Base-by-base conservation (phyloP, 306 rosid genomes). In the Prunus salicina region DNA sequence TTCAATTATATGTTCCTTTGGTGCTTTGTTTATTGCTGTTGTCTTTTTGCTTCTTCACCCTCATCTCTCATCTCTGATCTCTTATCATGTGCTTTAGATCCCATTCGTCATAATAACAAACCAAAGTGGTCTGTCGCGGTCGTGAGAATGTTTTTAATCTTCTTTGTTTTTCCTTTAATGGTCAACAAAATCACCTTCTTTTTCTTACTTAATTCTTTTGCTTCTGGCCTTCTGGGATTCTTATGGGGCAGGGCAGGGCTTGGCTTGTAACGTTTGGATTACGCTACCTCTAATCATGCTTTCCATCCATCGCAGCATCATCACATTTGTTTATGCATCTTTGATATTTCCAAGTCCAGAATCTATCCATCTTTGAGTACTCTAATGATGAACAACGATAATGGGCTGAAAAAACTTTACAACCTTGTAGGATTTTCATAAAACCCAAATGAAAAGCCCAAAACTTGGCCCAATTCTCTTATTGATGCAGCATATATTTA, bases 41-140 rank as follows among this genome's bases (percentile, higher is more conserved):
- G 27, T 50, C 67, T 27, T 77, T 76, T 50, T 72, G 65, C 43
- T 57, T 72, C 71, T 66, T 66, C 34, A 34, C 12, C 30, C 66
- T 46, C 73, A n/a, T 68, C 47, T 32, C 38, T 32, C 46, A 30
- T 14, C 52, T 76, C 69, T 56, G 32, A 60, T 57, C 52, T 76
- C 69, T 56, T 32, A 60, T 57, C 76, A 72, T 53, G 75, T 73
- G 82, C 49, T 64, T 46, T 63, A 53, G 60, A 82, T 74, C 82
- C 69, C 68, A 62, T 43, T 20, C 51, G 12, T 27, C 25, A 5
- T 62, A 3, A 60, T 69, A 77, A 15, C 20, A 58, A 55, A 72
- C 46, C 6, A 72, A 63, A 67, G 56, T 63, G 58, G 65, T 53
- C 60, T 52, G 41, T 78, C 24, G 52, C 9, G 60, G 63, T 24